Percentiles rank a stretch among this genome's conserved stretches.
Conservation (phyloP, 2,329 filamentous ascomycete species). For the Sporothrix curviconia region DNA sequence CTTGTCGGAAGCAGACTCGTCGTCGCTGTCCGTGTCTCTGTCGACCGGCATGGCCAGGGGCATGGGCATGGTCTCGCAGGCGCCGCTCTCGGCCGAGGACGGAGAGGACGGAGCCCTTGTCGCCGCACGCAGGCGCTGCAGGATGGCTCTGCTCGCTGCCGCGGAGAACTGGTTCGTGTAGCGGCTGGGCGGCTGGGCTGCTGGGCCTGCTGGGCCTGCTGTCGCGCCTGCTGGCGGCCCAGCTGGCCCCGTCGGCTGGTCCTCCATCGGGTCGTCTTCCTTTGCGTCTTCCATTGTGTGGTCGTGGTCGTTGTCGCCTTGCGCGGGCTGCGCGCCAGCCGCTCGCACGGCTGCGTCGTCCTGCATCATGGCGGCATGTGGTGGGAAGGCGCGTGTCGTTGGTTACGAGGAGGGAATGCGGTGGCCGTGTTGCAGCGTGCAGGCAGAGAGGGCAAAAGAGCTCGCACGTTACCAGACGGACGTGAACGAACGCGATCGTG, state of each 20-base stretch:
- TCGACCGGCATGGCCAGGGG: background rate
- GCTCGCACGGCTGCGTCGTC: too few relatives aligned
- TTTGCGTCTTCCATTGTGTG: too few relatives aligned
- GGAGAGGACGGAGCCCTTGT: too few relatives aligned
- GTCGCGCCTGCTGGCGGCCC: too few relatives aligned
- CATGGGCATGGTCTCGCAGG: background rate
- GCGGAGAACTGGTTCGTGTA: background rate
- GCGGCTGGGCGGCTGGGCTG: too few relatives aligned
- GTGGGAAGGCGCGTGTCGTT: background rate
- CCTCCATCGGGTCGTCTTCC: background rate
- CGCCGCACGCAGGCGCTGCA: background rate
- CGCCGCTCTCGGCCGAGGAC: background rate
- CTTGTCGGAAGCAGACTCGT: too few relatives aligned
- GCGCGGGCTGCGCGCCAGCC: too few relatives aligned
- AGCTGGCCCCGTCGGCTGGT: too few relatives aligned
- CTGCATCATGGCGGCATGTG: too few relatives aligned
- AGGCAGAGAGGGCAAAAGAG: too few relatives aligned
- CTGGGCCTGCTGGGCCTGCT: slow-evolving; percentile 1
- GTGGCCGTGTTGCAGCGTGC: background rate
- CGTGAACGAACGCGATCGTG: background rate
- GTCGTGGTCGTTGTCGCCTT: too few relatives aligned
- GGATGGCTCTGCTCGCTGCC: background rate
- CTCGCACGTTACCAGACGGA: too few relatives aligned
- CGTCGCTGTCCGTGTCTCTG: background rate
- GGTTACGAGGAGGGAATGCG: slow-evolving; percentile 65